Base-by-base conservation (phyloP, 129 eudicot genomes). In the Ambrosia artemisiifolia region DNA sequence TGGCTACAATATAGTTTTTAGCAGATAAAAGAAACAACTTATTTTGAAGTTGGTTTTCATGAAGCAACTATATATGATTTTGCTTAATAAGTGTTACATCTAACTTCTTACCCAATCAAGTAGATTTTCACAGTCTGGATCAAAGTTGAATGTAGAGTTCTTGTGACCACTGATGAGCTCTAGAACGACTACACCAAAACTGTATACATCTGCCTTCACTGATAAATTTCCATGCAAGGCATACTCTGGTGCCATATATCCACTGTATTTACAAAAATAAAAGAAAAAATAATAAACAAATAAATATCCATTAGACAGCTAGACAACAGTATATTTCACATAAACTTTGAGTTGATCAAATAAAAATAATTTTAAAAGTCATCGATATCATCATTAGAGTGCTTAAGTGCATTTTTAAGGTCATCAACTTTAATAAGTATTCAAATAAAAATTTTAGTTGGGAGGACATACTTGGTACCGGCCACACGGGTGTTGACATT, bases 181-280 rank as follows among this genome's bases (percentile, higher is more conserved):
- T 47, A 91, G 56, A 69, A 91, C 75, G 28, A 91, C 79, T 35
- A 91, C 97, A 16, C 97, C 97, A 49, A 78, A 91, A 75, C 97
- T 91, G 65, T 71, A 91, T 30, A 91, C 92, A 73, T 91, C 97
- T 4, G 90, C 92, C 79, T 86, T 91, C 16, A 82, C 78, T 8
- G 97, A 85, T 53, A 91, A 84, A 51, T 80, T 70, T 17, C 97
- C 97, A 38, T 84, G 87, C 90, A 88, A 70, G 14, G 79, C 81
- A 72, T 91, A 91, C 75, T 91, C 97, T 9, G 92, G 97, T 2
- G 96, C 96, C 96, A 91, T 83, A 61, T 91, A 91, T 9, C 97
- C 97, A 76, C 97, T 91, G 77, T 49, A 55, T 49, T 18, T 34
- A 43, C 73, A 54, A 50, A 32, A 17, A 18, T 38, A 33, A n/a